Percentiles rank a stretch among this genome's conserved stretches.
Evolutionary conservation across 2,329 filamentous ascomycete genomes (phyloP).

Genomic region (Hypocrella siamensis): DNA sequence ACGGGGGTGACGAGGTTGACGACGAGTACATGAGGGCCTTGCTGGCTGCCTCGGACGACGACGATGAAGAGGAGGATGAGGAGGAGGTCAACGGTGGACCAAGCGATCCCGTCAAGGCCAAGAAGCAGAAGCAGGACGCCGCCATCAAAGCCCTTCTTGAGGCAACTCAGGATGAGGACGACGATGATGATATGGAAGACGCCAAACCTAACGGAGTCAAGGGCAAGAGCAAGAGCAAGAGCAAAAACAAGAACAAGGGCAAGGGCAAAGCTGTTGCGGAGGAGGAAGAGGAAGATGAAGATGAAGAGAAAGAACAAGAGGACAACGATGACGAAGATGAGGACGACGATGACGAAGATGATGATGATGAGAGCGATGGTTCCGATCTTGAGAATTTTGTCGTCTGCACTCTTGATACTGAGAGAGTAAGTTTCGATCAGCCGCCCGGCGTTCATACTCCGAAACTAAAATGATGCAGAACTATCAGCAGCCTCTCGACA

Average conservation of each 20-base stretch:
- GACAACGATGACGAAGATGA: constrained; percentile 17
- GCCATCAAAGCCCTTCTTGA: constrained; percentile 65
- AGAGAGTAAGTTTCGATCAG: constrained; percentile 49
- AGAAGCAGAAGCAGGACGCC: constrained; percentile 69
- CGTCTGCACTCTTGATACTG: constrained; percentile 86
- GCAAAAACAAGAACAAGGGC: constrained; percentile 55
- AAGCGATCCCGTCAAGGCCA: constrained; percentile 78
- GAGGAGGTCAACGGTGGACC: constrained; percentile 75
- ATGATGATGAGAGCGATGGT: constrained; percentile 45
- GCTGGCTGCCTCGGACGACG: constrained; percentile 34
- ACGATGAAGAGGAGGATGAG: constrained; percentile 36
- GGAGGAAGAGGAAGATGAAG: constrained; percentile 38
- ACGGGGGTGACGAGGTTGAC: constrained; percentile 49
- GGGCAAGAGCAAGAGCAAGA: constrained; percentile 49
- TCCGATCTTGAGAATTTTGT: constrained; percentile 76
- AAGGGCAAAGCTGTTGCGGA: constrained; percentile 43
- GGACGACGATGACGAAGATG: constrained; percentile 32
- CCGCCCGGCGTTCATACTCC: background rate
- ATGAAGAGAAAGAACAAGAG: constrained; percentile 43
- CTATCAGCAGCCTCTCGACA: constrained; percentile 90
- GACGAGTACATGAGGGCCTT: constrained; percentile 48
- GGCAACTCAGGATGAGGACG: constrained; percentile 42
- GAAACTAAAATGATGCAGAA: constrained; percentile 38
- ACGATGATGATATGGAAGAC: constrained; percentile 61
- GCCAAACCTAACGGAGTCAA: constrained; percentile 43